phyloP scores from a whole-genome alignment of 148 eudicot species.

The Rhododendron ferrugineum region DNA sequence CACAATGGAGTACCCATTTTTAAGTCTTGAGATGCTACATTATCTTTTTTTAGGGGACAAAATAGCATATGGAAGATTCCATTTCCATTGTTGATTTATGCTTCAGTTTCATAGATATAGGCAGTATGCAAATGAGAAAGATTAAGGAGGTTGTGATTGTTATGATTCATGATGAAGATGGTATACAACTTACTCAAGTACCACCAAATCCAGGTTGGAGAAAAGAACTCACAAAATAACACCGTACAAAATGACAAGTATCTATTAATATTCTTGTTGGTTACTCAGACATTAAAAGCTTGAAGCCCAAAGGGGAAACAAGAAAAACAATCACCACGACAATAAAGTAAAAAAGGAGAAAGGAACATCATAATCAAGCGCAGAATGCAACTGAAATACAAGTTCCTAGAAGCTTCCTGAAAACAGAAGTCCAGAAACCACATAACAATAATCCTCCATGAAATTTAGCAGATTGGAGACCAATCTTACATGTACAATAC shows the following conservation, averaged over 20 bases:
- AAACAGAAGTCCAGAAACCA: constrained; percentile 7
- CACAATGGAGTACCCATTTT: neutral
- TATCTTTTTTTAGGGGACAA: neutral
- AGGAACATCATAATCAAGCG: neutral
- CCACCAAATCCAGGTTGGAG: neutral
- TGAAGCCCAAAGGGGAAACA: neutral
- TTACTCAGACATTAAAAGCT: neutral
- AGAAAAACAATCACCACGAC: neutral
- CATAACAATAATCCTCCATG: neutral
- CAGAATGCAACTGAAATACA: neutral
- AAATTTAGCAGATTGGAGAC: neutral
- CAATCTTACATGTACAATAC: neutral
- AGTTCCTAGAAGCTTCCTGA: neutral
- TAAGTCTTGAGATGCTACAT: neutral
- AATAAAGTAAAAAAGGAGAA: neutral
- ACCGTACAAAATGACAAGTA: neutral
- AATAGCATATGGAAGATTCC: neutral
- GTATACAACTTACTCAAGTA: neutral
- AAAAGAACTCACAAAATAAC: neutral
- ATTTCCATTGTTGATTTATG: neutral
- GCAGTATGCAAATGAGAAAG: neutral
- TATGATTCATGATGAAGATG: neutral
- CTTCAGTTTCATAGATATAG: neutral
- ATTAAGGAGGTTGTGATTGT: neutral
- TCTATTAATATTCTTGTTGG: neutral